Evolutionary conservation across 2,329 filamentous ascomycete species (phyloP).

Genomic region (Myriosclerotinia scirpicola): DNA sequence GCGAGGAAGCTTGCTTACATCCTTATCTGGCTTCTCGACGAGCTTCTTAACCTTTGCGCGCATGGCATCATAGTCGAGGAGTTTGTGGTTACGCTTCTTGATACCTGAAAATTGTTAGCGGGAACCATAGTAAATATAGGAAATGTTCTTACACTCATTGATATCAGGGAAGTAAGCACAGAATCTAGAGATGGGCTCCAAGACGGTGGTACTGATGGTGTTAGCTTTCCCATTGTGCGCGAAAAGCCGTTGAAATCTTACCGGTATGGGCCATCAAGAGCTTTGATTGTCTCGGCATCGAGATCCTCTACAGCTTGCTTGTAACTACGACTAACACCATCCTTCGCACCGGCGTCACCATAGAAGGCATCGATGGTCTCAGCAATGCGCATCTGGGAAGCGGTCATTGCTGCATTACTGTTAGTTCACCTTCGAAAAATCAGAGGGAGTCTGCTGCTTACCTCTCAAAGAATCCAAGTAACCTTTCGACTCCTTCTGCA

Average conservation of each 20-base stretch:
- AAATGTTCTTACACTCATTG: conserved; percentile 73
- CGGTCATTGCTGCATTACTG: conserved; percentile 77
- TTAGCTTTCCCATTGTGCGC: conserved; percentile 26
- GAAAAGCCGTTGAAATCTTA: conserved; percentile 41
- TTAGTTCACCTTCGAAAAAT: conserved; percentile 24
- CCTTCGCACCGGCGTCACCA: conserved; percentile 89
- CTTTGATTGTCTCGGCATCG: conserved; percentile 97
- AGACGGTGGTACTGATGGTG: conserved; percentile 71
- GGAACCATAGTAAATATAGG: background rate
- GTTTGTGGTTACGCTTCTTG: conserved; percentile 98
- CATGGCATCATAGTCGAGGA: conserved; percentile 95
- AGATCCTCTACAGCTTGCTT: conserved; percentile 98
- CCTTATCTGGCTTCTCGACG: conserved; percentile 98
- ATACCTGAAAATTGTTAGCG: conserved; percentile 59
- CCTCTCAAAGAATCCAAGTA: conserved; percentile 94
- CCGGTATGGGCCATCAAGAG: conserved; percentile 92
- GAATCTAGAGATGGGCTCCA: conserved; percentile 94
- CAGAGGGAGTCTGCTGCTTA: conserved; percentile 43
- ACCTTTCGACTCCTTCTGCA: conserved; percentile 98
- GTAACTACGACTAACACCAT: conserved; percentile 94
- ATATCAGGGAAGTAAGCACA: conserved; percentile 99
- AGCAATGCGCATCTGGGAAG: conserved; percentile 98
- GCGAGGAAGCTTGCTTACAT: conserved; percentile 91
- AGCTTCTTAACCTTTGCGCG: conserved; percentile 96
- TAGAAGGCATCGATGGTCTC: conserved; percentile 99